Conservation (phyloP, 1,284 basidiomycete genomes). For the Jaminaea rosea region DNA sequence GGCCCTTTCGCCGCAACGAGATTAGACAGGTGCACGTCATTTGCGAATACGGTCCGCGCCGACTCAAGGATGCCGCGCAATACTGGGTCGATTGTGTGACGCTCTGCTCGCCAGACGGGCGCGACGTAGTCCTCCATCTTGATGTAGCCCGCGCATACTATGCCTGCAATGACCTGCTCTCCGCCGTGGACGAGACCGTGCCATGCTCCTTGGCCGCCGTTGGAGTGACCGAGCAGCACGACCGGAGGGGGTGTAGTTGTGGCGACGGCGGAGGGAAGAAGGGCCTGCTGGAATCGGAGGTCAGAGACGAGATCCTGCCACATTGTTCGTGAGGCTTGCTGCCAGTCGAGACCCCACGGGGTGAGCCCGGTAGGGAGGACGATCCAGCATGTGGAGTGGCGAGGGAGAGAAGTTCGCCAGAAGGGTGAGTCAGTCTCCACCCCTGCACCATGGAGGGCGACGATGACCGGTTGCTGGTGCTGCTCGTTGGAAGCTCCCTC, state of each 20-base stretch:
- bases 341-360: slow-evolving; percentile 71
- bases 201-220: slow-evolving; percentile 85
- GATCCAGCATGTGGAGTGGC: slow-evolving; percentile 59
- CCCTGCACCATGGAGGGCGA: slow-evolving; percentile 74
- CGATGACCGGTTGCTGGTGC: slow-evolving; percentile 54
- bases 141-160: slow-evolving; percentile 14
- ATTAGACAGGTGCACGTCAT: slow-evolving; percentile 73
- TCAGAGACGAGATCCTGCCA: slow-evolving; percentile 57
- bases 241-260: no score
- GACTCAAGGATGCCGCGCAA: slow-evolving; percentile 63
- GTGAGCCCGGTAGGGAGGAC: slow-evolving; percentile 59
- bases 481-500: no score
- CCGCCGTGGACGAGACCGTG: slow-evolving; percentile 66
- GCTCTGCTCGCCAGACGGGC: slow-evolving; percentile 55
- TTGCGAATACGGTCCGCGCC: slow-evolving; percentile 69
- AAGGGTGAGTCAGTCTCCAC: slow-evolving; percentile 53
- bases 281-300: slow-evolving; percentile 36
- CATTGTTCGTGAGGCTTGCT: slow-evolving; percentile 62
- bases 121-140: slow-evolving; percentile 70
- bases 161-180: slow-evolving; percentile 58
- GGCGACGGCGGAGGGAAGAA: no score
- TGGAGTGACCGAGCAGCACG: slow-evolving; percentile 74
- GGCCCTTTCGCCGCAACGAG: no score
- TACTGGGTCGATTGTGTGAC: slow-evolving; percentile 67
- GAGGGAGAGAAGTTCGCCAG: slow-evolving; percentile 54